These are phyloP conservation scores for Echinochloa phyllopogon DNA, from an alignment of 176 grass and related monocot genomes.

Conservation along the genomic window DNA sequence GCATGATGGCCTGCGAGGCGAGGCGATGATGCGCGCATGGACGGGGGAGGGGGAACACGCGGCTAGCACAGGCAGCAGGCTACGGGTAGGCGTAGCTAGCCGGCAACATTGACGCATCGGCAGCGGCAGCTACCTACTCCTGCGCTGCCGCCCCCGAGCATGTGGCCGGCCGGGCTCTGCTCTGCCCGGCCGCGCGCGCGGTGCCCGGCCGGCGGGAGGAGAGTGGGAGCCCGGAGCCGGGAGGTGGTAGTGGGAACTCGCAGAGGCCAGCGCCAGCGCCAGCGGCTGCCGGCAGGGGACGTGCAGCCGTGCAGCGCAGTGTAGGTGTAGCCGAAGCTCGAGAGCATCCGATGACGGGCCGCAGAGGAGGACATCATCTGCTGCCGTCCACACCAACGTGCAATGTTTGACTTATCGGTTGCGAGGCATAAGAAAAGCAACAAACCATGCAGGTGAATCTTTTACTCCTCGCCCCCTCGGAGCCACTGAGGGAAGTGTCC, in stretches of 20 bases:
- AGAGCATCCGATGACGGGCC: background rate
- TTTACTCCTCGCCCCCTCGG: no score
- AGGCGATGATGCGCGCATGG: constrained; percentile 52
- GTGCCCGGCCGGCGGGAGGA: constrained; percentile 17
- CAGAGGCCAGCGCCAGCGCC: background rate
- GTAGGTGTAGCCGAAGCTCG: background rate
- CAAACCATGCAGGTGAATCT: no score
- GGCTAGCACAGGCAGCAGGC: constrained; percentile 9
- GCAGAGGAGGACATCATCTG: constrained; percentile 4
- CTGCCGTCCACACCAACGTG: background rate
- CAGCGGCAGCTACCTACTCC: background rate
- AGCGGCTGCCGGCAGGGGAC: background rate
- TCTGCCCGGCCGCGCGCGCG: background rate
- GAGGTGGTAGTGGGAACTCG: background rate
- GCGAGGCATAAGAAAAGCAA: no score
- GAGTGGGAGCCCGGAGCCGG: background rate
- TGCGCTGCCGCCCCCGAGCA: constrained; percentile 20
- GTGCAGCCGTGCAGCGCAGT: background rate
- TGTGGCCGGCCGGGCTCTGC: constrained; percentile 50
- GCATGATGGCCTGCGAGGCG: constrained; percentile 8
- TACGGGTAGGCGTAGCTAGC: background rate
- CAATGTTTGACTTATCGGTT: background rate
- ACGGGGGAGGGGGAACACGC: background rate
- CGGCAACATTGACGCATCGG: background rate
- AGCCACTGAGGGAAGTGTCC: no score